Base-by-base conservation (phyloP, 1,284 basidiomycete species). In the Salmacisia buchloeana region DNA sequence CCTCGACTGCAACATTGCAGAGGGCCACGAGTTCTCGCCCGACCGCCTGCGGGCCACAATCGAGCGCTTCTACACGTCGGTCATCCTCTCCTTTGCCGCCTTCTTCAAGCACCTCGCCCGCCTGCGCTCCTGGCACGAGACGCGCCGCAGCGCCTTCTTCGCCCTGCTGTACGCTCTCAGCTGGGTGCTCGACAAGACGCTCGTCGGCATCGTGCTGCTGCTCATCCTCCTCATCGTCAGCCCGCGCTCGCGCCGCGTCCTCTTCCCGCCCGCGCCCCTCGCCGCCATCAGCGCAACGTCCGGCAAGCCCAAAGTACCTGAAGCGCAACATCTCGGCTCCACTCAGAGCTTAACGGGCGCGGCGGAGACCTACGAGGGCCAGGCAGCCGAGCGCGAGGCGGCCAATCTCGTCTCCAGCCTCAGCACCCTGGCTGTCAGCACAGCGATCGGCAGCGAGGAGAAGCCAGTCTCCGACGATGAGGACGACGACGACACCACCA, bases 201-300 rank as follows among this genome's bases (percentile, higher is more conserved):
- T 72, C 2, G 66, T 74, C 18, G 43, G 60, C n/a, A 38, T 68
- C 7, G 75, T 82, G 2, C 62, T 83, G 12, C 35, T 77, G 36
- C 56, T 83, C 9, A 73, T 82, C 21, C 73, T 82, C 3, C 76
- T 86, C 43, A 79, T 84, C 46, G 76, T 83, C 63, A 82, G 83
- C 65, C 84, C 84, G 0, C 76, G 78, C 6, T 81, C 82, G 1
- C 79, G 85, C 52, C 63, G 74, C 15, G 66, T 79, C 34, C 79
- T 85, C 34, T 86, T 86, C 79, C 85, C 85, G 3, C 82, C 83
- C n/a, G 83, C 82, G 3, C 82, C 82, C 0, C 68, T 83, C 13
- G 78, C 82, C 13, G 75, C 80, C 4, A 77, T 83, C 62, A 70
- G 70, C 36, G 64, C 75, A 15, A 76, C 66, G 57, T 75, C 75